Base-by-base conservation (phyloP, 768 basidiomycete genomes). In the Tylopilus balloui region DNA sequence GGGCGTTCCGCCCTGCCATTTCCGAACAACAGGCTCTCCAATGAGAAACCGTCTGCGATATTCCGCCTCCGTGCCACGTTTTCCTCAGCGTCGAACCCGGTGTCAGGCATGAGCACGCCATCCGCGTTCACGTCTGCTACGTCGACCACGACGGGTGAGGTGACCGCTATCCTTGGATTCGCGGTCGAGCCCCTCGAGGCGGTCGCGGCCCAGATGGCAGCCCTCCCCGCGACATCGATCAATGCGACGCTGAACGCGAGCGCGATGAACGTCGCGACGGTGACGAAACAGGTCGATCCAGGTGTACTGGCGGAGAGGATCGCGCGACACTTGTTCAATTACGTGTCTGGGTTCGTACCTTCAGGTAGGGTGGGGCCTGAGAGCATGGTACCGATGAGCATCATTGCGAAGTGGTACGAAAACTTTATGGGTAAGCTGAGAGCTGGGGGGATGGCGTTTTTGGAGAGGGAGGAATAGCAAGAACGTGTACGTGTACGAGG, bases 21-120 rank as follows among this genome's bases (percentile, higher is more conserved):
- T 51, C 42, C 14, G 17, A 25, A 41, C 4, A 31, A n/a, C 54
- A 92, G 90, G 83, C 75, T 94, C 21, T 89, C 89, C 13, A 92
- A 92, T 62, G 88, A 91, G 27, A 92, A 92, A 62, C 90, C 90
- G 0, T 90, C 88, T 11, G 88, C 89, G 1, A 89, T 92, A 60
- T 92, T 92, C 70, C 88, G 90, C 20, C 73, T 92, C 20, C 79
- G 83, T 4, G 83, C 85, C 8, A 78, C 78, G 11, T 85, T 81
- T 60, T 72, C 71, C n/a, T 55, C 72, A 0, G 46, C 60, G 11
- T 52, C 68, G 7, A 52, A 59, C 34, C 62, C 71, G 6, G 58
- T 63, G 4, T 62, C 69, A 2, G 65, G 66, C 4, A 62, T 62
- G 56, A 60, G 23, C 6, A 66, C 65, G 2, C 67, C 51, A n/a